Conservation (phyloP, 2,329 filamentous ascomycete genomes). For the Colletotrichum horii region DNA sequence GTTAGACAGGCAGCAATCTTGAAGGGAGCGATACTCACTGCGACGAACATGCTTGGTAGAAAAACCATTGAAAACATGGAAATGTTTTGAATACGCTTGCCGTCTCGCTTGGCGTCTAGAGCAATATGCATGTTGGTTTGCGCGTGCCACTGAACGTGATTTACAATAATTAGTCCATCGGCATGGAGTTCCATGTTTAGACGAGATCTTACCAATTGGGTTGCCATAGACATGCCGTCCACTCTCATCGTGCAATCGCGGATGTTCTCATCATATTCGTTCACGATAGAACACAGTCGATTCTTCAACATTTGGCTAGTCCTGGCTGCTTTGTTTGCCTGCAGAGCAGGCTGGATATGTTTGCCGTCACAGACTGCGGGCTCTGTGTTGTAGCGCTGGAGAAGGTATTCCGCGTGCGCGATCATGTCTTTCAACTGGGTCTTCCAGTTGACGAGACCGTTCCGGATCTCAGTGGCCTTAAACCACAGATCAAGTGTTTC, state of each 20-base stretch:
- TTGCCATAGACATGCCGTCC: slow-evolving; percentile 38
- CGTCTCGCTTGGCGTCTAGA: slow-evolving; percentile 29
- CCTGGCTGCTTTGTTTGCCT: background rate
- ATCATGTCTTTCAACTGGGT: slow-evolving; percentile 27
- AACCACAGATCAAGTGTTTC: slow-evolving; percentile 27
- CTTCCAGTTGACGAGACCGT: slow-evolving; percentile 29
- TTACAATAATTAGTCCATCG: background rate
- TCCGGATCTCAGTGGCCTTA: slow-evolving; percentile 28
- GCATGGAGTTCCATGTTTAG: too few species aligned
- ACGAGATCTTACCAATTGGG: slow-evolving; percentile 36
- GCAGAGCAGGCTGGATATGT: too few species aligned
- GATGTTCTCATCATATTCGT: slow-evolving; percentile 36
- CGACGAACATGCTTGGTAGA: slow-evolving; percentile 34
- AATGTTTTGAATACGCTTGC: slow-evolving; percentile 32
- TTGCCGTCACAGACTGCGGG: too few species aligned
- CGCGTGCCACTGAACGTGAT: slow-evolving; percentile 25
- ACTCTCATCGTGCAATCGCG: slow-evolving; percentile 36
- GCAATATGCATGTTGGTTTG: slow-evolving; percentile 35
- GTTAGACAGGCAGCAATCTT: too few species aligned
- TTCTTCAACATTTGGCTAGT: slow-evolving; percentile 22
- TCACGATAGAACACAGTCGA: slow-evolving; percentile 25
- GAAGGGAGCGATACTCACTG: too few species aligned
- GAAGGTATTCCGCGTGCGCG: slow-evolving; percentile 17
- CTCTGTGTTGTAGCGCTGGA: background rate
- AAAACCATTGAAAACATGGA: slow-evolving; percentile 35